Percentiles rank a stretch among this genome's conserved stretches.
These are phyloP conservation scores for Zhuliangozyma blackwelliae DNA, from an alignment of 1,139 yeast genomes.

Conservation along the genomic window DNA sequence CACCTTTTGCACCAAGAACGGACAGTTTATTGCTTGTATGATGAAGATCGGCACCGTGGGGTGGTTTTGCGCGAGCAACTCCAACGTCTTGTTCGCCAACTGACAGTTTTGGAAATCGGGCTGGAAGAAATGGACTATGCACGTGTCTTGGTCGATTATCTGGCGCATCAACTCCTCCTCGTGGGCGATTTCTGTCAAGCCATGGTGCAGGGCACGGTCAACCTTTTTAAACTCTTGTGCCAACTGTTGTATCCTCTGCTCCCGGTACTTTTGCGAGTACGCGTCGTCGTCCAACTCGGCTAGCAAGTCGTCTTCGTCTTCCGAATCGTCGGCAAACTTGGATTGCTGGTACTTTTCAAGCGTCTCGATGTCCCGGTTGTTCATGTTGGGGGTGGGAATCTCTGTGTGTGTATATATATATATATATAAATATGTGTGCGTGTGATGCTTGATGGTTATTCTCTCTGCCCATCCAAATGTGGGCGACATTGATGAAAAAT, in stretches of 20 bases:
- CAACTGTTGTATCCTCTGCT: conserved; percentile 47
- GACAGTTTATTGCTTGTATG: conserved; percentile 63
- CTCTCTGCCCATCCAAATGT: no score
- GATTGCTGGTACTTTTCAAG: conserved; percentile 31
- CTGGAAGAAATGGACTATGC: conserved; percentile 64
- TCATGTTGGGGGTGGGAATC: conserved; percentile 1
- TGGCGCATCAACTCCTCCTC: conserved; percentile 41
- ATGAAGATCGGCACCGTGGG: conserved; percentile 50
- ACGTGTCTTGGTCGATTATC: conserved; percentile 42
- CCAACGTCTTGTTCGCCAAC: conserved; percentile 50
- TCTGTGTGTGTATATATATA: no score
- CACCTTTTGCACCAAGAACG: conserved; percentile 64
- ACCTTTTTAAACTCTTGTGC: conserved; percentile 39
- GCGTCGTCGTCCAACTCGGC: conserved; percentile 32
- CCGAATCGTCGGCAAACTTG: conserved; percentile 23
- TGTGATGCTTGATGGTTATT: no score
- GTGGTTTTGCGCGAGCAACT: conserved; percentile 49
- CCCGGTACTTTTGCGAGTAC: conserved; percentile 37
- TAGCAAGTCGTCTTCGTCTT: conserved; percentile 27
- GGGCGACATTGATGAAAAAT: no score
- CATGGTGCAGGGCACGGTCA: conserved; percentile 14
- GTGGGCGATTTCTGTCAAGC: conserved; percentile 26
- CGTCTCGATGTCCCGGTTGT: conserved; percentile 5
- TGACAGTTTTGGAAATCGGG: conserved; percentile 58
- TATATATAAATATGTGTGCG: no score